A percentile compares a stretch with the other conserved stretches of the same genome.
phyloP scores from a whole-genome alignment of 2,329 filamentous ascomycete species.

The Phialocephala sp. region DNA sequence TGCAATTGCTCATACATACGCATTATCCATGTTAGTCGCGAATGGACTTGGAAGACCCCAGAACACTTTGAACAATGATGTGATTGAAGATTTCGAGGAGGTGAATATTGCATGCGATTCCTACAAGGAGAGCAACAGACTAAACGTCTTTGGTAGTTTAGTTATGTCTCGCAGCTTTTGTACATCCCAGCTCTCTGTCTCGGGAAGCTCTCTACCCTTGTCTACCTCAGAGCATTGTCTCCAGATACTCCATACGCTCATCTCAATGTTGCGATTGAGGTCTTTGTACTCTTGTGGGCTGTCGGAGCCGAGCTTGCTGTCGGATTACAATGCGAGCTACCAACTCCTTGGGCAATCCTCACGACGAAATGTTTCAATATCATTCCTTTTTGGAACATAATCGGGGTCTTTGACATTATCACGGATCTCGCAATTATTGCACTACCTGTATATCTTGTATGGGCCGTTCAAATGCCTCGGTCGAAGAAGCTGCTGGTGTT shows the following conservation, averaged over 20 bases:
- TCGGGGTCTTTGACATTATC: conserved; percentile 53
- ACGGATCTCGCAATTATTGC: conserved; percentile 53
- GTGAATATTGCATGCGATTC: not conserved
- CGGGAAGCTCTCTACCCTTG: conserved; percentile 38
- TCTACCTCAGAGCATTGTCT: conserved; percentile 34
- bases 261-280: conserved; percentile 26
- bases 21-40: conserved; percentile 21
- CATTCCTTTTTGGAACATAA: conserved; percentile 52
- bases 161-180: conserved; percentile 39
- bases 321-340: conserved; percentile 39
- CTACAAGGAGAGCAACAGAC: not conserved
- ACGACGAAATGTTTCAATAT: conserved; percentile 34
- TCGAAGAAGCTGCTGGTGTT: conserved; percentile 41
- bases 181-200: conserved; percentile 39
- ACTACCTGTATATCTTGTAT: conserved; percentile 53
- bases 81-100: not conserved
- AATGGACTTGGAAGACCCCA: conserved; percentile 30
- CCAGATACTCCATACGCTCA: conserved; percentile 25
- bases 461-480: conserved; percentile 50
- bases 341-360: conserved; percentile 36
- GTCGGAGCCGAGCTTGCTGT: conserved; percentile 33
- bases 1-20: conserved; percentile 12
- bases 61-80: conserved; percentile 20
- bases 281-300: conserved; percentile 34
- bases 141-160: conserved; percentile 28